Evolutionary conservation across 495 filamentous ascomycete genomes (phyloP), one percentile per base, ranked within the genome.

Genomic region (Daldinia caldariorum): DNA sequence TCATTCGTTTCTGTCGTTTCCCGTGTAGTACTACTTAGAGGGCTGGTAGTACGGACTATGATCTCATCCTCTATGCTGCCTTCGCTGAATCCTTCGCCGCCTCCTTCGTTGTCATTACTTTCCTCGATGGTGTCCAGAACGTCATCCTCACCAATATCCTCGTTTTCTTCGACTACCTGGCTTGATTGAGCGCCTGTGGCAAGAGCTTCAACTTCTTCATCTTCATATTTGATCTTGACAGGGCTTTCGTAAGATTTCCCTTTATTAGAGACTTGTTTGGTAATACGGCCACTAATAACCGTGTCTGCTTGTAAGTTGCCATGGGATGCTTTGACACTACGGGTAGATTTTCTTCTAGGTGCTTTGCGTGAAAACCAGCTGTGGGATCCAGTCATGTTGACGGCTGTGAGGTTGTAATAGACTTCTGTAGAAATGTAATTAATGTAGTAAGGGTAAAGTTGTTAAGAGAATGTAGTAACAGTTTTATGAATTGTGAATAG

Each of bases 241-340:
- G 4, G 8, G 18, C 18, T 34, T 47, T 31, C 51, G 41, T 39
- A 3, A 32, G 0, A 10, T 29, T 57, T 58, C 16, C 22, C 59
- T 32, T 26, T 62, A 18, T 35, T 16, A 10, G 58, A 43, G 3
- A 38, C 12, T 0, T 34, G 50, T 38, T 70, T 66, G 9, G 61
- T 66, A 53, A 66, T 53, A 16, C 62, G 68, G 29, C 68, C 62
- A 14, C 34, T 0, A 37, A 66, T 58, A 57, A 70, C 51, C 50
- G 35, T 62, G 39, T 51, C 39, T 37, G n/a, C 29, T 16, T 50
- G 38, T 14, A n/a, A 57, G 22, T 26, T 58, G 41, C 12, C 26
- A 14, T 29, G 32, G 1, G 26, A 26, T 5, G 43, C 20, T 51
- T 35, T 22, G 35, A 13, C 13, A 22, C 22, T 9, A 16, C 8